Conservation (phyloP, 768 basidiomycete genomes). For the Cystofilobasidium bisporidii region DNA sequence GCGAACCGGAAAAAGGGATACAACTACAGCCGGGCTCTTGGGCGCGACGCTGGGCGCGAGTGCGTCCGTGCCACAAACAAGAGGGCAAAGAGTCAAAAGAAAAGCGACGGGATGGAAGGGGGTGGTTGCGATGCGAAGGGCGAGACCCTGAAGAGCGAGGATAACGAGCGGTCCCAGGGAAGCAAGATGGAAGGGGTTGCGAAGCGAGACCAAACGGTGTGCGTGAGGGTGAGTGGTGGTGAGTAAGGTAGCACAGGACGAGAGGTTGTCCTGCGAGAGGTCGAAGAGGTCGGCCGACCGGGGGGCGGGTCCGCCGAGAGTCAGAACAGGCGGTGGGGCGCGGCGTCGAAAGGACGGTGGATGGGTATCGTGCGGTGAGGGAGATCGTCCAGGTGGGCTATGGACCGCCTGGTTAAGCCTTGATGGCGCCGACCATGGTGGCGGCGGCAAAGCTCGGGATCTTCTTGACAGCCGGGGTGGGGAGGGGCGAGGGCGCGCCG, state of each 20-base stretch:
- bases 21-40: neutral
- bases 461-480: slow-evolving; percentile 19
- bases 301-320: neutral
- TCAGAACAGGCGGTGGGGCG: neutral
- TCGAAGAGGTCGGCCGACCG: neutral
- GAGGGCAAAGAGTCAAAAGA: slow-evolving; percentile 8
- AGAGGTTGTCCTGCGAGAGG: neutral
- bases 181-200: slow-evolving; percentile 7
- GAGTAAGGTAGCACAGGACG: neutral
- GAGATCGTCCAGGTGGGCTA: too few species aligned
- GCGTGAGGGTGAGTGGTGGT: neutral
- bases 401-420: slow-evolving; percentile 17
- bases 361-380: too few species aligned
- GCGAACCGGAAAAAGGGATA: slow-evolving; percentile 34
- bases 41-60: neutral
- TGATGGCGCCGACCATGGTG: slow-evolving; percentile 19
- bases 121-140: too few species aligned
- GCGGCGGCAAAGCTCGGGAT: slow-evolving; percentile 9
- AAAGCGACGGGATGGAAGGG: slow-evolving; percentile 3
- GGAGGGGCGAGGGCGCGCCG: slow-evolving; percentile 20
- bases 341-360: too few species aligned
- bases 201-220: slow-evolving; percentile 8
- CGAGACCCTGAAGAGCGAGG: too few species aligned
- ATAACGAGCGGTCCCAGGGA: slow-evolving; percentile 16
- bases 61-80: slow-evolving; percentile 30